These are phyloP conservation scores for Sequoia sempervirens DNA, from an alignment of 75 land plant genomes.

Conservation along the genomic window DNA sequence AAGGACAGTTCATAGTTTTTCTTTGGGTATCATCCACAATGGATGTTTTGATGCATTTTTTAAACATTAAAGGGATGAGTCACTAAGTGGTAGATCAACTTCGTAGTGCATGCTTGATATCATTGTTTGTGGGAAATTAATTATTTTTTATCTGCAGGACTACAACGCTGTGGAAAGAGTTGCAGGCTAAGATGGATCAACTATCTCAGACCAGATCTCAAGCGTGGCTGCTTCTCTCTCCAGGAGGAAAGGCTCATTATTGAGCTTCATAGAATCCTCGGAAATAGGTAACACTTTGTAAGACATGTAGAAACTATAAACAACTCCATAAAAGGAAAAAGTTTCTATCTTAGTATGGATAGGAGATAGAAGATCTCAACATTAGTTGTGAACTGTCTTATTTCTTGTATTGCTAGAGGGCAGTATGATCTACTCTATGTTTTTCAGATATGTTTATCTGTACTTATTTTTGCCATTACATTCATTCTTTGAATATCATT, in stretches of 20 bases:
- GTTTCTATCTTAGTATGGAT: not conserved
- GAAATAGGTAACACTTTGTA: conserved; percentile 13
- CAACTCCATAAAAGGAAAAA: not conserved
- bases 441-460: too few relatives aligned
- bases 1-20: too few relatives aligned
- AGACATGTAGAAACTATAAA: not conserved
- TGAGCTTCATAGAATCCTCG: conserved; percentile 16
- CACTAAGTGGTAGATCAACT: not conserved
- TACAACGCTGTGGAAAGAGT: conserved; percentile 27
- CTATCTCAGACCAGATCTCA: conserved; percentile 25
- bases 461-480: too few relatives aligned
- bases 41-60: too few relatives aligned
- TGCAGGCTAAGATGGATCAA: conserved; percentile 23
- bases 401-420: not conserved
- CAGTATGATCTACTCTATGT: not conserved
- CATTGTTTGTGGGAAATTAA: not conserved
- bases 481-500: too few relatives aligned
- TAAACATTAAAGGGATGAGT: not conserved
- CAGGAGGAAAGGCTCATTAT: conserved; percentile 24
- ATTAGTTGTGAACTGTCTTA: not conserved
- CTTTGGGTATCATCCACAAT: too few relatives aligned
- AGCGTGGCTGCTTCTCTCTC: conserved; percentile 11
- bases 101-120: not conserved
- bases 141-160: not conserved
- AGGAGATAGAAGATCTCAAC: not conserved